phyloP scores from a whole-genome alignment of 768 basidiomycete species.

The Termitomyces sp. region DNA sequence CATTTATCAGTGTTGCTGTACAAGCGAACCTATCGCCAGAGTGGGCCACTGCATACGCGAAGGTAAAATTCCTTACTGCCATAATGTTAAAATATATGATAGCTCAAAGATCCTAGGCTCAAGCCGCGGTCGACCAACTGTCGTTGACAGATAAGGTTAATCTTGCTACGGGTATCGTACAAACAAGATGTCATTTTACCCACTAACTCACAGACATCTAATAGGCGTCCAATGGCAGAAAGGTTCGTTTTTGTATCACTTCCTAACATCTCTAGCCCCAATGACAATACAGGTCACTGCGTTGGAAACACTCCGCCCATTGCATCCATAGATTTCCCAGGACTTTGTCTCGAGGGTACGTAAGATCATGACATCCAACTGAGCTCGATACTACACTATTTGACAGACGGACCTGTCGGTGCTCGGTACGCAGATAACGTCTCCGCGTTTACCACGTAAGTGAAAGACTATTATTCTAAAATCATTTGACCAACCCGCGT shows the following conservation, averaged over 20 bases:
- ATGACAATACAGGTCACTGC: constrained; percentile 28
- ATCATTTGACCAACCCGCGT: neutral
- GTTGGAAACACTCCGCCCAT: constrained; percentile 47
- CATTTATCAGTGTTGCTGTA: constrained; percentile 15
- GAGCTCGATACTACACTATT: neutral
- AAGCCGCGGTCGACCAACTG: constrained; percentile 41
- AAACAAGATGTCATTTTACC: neutral
- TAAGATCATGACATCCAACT: neutral
- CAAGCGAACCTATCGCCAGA: constrained; percentile 39
- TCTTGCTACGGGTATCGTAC: constrained; percentile 42
- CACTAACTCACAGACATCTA: neutral
- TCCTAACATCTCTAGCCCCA: neutral
- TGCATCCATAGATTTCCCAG: constrained; percentile 40
- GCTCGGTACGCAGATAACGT: constrained; percentile 40
- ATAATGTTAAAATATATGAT: neutral
- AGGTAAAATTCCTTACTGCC: constrained; percentile 25
- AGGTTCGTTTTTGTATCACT: constrained; percentile 13
- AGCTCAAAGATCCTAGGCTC: constrained; percentile 28
- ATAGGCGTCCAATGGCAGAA: constrained; percentile 38
- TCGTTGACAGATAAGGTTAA: constrained; percentile 53
- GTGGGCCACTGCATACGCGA: constrained; percentile 49
- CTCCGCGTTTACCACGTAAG: constrained; percentile 46
- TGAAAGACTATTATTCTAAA: neutral
- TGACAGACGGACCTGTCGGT: constrained; percentile 40
- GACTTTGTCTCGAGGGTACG: constrained; percentile 44